phyloP scores from a whole-genome alignment of 352 stramenopile genomes.

The Pythium dissotocum region DNA sequence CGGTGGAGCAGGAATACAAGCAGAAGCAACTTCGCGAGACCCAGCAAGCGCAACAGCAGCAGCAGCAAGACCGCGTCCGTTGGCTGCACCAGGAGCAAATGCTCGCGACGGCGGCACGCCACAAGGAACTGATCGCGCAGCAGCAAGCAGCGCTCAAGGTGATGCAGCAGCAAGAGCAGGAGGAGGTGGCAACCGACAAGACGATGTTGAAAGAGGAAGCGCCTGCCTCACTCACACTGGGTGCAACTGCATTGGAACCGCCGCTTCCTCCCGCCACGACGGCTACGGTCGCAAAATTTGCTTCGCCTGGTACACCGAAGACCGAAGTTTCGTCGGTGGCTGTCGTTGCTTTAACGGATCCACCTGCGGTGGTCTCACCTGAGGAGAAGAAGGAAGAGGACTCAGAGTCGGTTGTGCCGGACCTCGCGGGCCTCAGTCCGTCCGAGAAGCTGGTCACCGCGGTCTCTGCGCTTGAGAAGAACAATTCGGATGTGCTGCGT shows the following conservation, averaged over 20 bases:
- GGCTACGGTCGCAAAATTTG: too few relatives aligned
- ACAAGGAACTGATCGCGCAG: conserved; percentile 50
- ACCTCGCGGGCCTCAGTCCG: neutral
- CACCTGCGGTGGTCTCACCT: too few relatives aligned
- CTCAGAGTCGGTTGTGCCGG: neutral
- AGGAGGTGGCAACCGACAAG: too few relatives aligned
- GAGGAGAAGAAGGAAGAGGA: too few relatives aligned
- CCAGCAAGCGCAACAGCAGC: conserved; percentile 47
- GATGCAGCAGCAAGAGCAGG: conserved; percentile 1
- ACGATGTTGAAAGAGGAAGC: too few relatives aligned
- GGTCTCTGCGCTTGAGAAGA: neutral
- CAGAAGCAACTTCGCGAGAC: conserved; percentile 53
- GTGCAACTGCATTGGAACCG: too few relatives aligned
- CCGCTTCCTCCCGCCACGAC: too few relatives aligned
- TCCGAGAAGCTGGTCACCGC: neutral
- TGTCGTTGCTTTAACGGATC: too few relatives aligned
- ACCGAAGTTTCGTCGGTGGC: too few relatives aligned
- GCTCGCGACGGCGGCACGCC: conserved; percentile 16
- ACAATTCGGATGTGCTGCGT: neutral
- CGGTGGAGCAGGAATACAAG: conserved; percentile 58
- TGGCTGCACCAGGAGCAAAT: conserved; percentile 24
- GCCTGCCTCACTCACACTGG: too few relatives aligned
- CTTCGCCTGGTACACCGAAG: too few relatives aligned
- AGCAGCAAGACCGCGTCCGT: neutral
- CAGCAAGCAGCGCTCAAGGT: conserved; percentile 25